Evolutionary conservation across 202 grass and related monocot genomes (phyloP).

Genomic region (Bolboschoenoplectus hybrid): DNA sequence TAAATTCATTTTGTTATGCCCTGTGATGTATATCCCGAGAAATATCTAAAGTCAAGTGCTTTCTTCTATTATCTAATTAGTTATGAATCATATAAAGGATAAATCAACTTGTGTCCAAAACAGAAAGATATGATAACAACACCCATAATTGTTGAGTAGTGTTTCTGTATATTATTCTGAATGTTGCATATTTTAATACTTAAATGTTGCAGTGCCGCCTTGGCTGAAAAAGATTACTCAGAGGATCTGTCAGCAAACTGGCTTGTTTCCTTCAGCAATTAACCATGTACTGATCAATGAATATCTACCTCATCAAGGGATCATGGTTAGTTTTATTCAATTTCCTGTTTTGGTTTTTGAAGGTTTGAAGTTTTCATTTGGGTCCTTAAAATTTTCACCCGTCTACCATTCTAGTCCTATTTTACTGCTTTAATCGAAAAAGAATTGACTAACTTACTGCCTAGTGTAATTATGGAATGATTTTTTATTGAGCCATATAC

Average conservation of each 20-base stretch:
- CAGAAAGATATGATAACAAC: not conserved
- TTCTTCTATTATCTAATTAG: not conserved
- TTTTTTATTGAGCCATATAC: not conserved
- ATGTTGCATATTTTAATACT: conserved; percentile 16
- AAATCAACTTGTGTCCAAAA: not conserved
- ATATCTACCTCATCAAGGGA: conserved; percentile 90
- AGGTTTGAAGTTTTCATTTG: not conserved
- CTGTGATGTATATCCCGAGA: not conserved
- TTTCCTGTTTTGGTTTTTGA: not conserved
- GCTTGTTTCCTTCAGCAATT: conserved; percentile 81
- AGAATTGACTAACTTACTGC: not conserved
- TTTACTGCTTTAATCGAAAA: not conserved
- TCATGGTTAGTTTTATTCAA: conserved; percentile 60
- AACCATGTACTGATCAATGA: conserved; percentile 95
- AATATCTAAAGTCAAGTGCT: not conserved
- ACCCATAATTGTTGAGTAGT: not conserved
- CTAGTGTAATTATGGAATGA: not conserved
- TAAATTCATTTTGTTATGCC: not conserved
- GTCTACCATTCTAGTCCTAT: not conserved
- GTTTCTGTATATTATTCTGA: not conserved
- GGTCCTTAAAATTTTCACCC: not conserved
- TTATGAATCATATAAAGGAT: too few species aligned
- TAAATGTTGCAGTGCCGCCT: conserved; percentile 66
- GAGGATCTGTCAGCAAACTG: conserved; percentile 63
- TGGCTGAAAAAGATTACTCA: conserved; percentile 84